These are phyloP conservation scores for Vaucheria bursata DNA, from an alignment of 352 stramenopile species.

Conservation along the genomic window DNA sequence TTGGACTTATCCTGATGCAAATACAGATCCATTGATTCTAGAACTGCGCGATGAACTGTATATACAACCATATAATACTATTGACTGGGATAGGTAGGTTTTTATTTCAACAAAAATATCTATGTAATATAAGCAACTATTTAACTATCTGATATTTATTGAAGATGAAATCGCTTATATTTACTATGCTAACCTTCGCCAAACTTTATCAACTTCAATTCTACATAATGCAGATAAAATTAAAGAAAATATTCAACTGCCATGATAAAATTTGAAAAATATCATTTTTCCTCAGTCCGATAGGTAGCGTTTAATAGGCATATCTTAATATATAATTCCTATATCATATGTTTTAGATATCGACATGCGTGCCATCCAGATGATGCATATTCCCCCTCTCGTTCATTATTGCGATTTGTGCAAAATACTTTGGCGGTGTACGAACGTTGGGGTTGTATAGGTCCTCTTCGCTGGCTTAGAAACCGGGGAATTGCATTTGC, in stretches of 20 bases:
- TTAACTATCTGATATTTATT: too few relatives aligned
- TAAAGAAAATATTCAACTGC: too few relatives aligned
- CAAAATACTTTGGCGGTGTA: constrained; percentile 67
- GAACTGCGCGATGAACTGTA: constrained; percentile 65
- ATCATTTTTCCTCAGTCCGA: too few relatives aligned
- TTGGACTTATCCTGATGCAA: constrained; percentile 49
- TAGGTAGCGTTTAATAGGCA: constrained; percentile 14
- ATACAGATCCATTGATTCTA: constrained; percentile 58
- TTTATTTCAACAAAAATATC: too few relatives aligned
- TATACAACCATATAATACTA: constrained; percentile 56
- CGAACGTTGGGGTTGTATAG: constrained; percentile 54
- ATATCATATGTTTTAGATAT: too few relatives aligned
- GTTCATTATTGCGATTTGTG: constrained; percentile 61
- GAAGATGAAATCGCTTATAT: too few relatives aligned
- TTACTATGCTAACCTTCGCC: too few relatives aligned
- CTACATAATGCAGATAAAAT: too few relatives aligned
- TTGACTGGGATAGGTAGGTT: constrained; percentile 58
- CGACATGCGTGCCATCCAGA: constrained; percentile 55
- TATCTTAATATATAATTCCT: neutral
- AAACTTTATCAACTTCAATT: too few relatives aligned
- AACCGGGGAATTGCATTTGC: constrained; percentile 57
- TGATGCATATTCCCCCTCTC: constrained; percentile 76
- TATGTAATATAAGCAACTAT: too few relatives aligned
- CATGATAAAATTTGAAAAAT: too few relatives aligned
- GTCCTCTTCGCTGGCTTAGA: constrained; percentile 46